A percentile compares a stretch with the other conserved stretches of the same genome.
phyloP scores from a whole-genome alignment of 371 early-diverging fungal genomes.

The Batkoa obscura region DNA sequence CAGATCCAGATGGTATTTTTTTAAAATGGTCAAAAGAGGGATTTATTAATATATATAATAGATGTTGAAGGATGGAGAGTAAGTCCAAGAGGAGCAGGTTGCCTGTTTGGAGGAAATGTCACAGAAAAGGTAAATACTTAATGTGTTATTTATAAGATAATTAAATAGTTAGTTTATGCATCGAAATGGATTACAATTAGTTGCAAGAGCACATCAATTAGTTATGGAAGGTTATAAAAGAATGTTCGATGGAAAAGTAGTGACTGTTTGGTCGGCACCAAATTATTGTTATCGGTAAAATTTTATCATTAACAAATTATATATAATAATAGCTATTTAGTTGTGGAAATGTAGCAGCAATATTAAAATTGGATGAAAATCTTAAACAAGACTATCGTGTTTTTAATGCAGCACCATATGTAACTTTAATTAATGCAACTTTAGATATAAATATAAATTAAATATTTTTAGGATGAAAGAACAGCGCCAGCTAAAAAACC shows the following conservation, averaged over 20 bases:
- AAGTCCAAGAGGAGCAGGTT: constrained; percentile 97
- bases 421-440: neutral
- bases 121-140: constrained; percentile 38
- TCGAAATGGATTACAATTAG: constrained; percentile 74
- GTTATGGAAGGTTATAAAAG: constrained; percentile 97
- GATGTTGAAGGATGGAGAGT: constrained; percentile 88
- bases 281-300: constrained; percentile 89
- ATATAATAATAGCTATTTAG: constrained; percentile 11
- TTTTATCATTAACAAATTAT: neutral
- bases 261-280: constrained; percentile 99
- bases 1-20: constrained; percentile 84
- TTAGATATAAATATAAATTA: neutral
- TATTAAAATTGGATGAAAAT: constrained; percentile 89
- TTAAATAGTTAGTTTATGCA: constrained; percentile 46
- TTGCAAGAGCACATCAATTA: constrained; percentile 97
- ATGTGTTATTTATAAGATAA: neutral
- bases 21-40: neutral
- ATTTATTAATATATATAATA: constrained; percentile 8
- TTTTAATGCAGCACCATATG: constrained; percentile 20
- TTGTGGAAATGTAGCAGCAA: constrained; percentile 98
- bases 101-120: constrained; percentile 90
- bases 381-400: constrained; percentile 62
- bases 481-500: neutral
- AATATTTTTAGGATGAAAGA: neutral
- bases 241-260: constrained; percentile 89